phyloP scores from a whole-genome alignment of 2,329 filamentous ascomycete genomes.

The Tetracladium maxilliforme region DNA sequence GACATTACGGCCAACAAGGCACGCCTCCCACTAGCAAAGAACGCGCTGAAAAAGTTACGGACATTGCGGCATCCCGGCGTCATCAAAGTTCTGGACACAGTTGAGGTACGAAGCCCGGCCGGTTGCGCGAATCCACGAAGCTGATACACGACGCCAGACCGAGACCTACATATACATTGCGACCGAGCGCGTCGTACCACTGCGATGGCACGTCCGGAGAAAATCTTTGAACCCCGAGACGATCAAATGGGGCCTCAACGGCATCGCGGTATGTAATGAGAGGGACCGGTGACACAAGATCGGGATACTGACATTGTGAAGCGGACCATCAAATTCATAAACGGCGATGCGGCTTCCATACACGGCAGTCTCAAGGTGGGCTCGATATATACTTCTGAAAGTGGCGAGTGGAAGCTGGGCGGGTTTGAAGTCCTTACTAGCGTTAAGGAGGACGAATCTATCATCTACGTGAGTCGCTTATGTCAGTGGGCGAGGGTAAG shows the following conservation, averaged over 20 bases:
- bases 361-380: constrained; percentile 77
- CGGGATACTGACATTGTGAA: constrained; percentile 17
- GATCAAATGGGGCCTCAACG: constrained; percentile 89
- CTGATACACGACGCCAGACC: constrained; percentile 40
- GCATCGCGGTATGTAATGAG: constrained; percentile 51
- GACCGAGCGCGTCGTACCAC: constrained; percentile 74
- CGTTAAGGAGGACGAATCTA: constrained; percentile 87
- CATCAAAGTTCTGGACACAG: constrained; percentile 83
- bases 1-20: constrained; percentile 71
- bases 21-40: constrained; percentile 73
- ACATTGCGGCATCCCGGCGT: constrained; percentile 91
- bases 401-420: constrained; percentile 93
- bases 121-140: constrained; percentile 7
- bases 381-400: constrained; percentile 86
- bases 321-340: constrained; percentile 92
- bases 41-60: constrained; percentile 84
- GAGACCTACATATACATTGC: constrained; percentile 94
- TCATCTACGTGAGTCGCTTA: constrained; percentile 63
- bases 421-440: constrained; percentile 91
- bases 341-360: constrained; percentile 80
- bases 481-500: constrained; percentile 1
- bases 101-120: constrained; percentile 49
- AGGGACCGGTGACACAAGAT: no score
- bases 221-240: constrained; percentile 84
- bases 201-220: constrained; percentile 81